phyloP scores from a whole-genome alignment of 345 rosid genomes.

The Camelina neglecta region DNA sequence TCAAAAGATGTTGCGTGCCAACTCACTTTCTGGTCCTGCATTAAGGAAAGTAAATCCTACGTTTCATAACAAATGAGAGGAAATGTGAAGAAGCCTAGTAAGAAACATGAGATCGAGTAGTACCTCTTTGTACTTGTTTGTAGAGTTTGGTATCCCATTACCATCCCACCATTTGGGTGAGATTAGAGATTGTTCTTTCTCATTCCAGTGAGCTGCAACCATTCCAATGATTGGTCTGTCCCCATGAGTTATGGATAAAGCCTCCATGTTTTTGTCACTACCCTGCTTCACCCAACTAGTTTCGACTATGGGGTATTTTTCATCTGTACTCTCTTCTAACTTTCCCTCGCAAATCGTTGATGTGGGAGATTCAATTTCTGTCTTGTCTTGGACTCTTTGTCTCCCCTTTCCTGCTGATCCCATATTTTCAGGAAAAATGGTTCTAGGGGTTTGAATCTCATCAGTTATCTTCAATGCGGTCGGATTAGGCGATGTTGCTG shows the following conservation, averaged over 20 bases:
- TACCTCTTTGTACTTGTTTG: slow-evolving; percentile 97
- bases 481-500: slow-evolving; percentile 53
- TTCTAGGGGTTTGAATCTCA: slow-evolving; percentile 87
- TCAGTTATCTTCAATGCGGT: slow-evolving; percentile 68
- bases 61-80: background rate
- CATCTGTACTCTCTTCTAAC: slow-evolving; percentile 40
- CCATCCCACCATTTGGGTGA: slow-evolving; percentile 96
- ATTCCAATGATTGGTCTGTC: slow-evolving; percentile 93
- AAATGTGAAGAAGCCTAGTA: background rate
- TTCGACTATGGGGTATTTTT: slow-evolving; percentile 46
- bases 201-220: slow-evolving; percentile 93
- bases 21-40: slow-evolving; percentile 90
- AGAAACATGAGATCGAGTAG: slow-evolving; percentile 12
- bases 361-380: slow-evolving; percentile 46
- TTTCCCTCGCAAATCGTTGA: slow-evolving; percentile 35
- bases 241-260: slow-evolving; percentile 50
- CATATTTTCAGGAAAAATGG: slow-evolving; percentile 61
- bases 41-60: slow-evolving; percentile 17
- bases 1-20: slow-evolving; percentile 97
- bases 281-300: slow-evolving; percentile 58
- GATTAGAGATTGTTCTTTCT: slow-evolving; percentile 54
- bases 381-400: slow-evolving; percentile 50
- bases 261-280: slow-evolving; percentile 33
- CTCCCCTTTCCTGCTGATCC: slow-evolving; percentile 51
- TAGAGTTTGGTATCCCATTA: slow-evolving; percentile 95